Evolutionary conservation across 192 early-diverging fungal genomes (phyloP).

Genomic region (Pecoramyces ruminantium): DNA sequence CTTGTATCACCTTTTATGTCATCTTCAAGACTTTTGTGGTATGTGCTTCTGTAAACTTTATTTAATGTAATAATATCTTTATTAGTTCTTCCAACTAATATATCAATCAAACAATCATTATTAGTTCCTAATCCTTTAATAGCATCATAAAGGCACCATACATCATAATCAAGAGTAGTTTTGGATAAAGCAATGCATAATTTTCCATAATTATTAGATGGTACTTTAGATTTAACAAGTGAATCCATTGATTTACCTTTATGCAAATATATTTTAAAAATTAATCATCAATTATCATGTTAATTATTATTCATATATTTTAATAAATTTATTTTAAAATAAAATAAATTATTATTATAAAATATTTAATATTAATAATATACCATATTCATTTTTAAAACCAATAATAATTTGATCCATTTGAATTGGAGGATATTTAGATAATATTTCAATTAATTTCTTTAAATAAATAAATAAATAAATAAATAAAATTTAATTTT

Average conservation of each 20-base stretch:
- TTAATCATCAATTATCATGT: no score
- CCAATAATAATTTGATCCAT: background rate
- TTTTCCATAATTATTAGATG: conserved; percentile 8
- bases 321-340: no score
- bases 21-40: conserved; percentile 7
- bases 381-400: background rate
- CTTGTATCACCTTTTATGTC: conserved; percentile 9
- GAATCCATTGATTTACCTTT: conserved; percentile 6
- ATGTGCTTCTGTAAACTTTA: conserved; percentile 10
- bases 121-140: conserved; percentile 14
- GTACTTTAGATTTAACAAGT: conserved; percentile 9
- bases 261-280: no score
- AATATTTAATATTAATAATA: no score
- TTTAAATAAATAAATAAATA: no score
- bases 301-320: no score
- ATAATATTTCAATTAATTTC: background rate
- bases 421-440: background rate
- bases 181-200: conserved; percentile 5
- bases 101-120: conserved; percentile 23
- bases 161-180: background rate
- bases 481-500: no score
- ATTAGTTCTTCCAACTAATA: conserved; percentile 25
- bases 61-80: conserved; percentile 18
- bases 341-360: no score
- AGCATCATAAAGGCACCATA: background rate